These are phyloP conservation scores for Gautieria morchelliformis DNA, from an alignment of 768 basidiomycete species.

Conservation along the genomic window DNA sequence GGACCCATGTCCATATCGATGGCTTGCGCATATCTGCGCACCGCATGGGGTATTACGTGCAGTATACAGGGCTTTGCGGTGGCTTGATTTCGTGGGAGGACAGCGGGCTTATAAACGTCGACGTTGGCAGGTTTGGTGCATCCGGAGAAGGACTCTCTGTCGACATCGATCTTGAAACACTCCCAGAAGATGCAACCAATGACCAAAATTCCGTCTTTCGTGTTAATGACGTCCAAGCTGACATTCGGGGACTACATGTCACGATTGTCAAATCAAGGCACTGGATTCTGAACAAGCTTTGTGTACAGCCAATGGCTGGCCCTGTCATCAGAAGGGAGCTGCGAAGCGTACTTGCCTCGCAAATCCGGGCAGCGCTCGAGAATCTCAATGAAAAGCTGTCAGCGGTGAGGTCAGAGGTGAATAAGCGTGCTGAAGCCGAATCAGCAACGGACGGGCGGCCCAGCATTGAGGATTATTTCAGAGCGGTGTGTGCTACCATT, in stretches of 20 bases:
- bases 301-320: constrained; percentile 18
- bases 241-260: constrained; percentile 15
- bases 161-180: constrained; percentile 12
- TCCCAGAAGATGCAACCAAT: background rate
- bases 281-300: constrained; percentile 20
- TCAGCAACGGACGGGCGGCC: background rate
- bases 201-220: constrained; percentile 11
- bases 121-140: constrained; percentile 1
- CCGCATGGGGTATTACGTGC: constrained; percentile 18
- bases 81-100: constrained; percentile 17
- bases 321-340: constrained; percentile 11
- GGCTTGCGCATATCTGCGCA: constrained; percentile 17
- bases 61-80: constrained; percentile 12
- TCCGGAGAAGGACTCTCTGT: constrained; percentile 8
- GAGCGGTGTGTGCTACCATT: constrained; percentile 2
- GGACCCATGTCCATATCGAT: constrained; percentile 14
- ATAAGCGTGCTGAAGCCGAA: background rate
- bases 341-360: constrained; percentile 11
- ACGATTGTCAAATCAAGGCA: constrained; percentile 16
- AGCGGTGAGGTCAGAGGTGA: constrained; percentile 4
- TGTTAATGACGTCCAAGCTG: constrained; percentile 14
- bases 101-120: constrained; percentile 17
- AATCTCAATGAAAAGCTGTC: constrained; percentile 2
- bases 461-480: background rate
- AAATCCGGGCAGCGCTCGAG: constrained; percentile 13